phyloP scores from a whole-genome alignment of 2,329 filamentous ascomycete species.

The Clonostachys solani region DNA sequence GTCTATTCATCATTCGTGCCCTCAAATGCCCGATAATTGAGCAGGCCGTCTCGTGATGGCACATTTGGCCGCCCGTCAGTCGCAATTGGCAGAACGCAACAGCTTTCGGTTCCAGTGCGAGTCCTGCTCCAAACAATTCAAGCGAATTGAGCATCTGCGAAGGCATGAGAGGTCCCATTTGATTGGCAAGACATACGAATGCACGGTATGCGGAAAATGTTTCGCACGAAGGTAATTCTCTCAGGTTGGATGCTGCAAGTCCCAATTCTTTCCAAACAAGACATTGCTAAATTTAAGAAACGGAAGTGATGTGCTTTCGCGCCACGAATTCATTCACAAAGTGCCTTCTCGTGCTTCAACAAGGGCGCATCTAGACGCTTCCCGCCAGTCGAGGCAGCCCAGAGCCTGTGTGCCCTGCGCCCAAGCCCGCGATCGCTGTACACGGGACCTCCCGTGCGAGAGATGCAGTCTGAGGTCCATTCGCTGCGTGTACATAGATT shows the following conservation, averaged over 20 bases:
- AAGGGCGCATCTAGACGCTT: no score
- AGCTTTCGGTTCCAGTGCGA: background rate
- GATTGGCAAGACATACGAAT: conserved; percentile 5
- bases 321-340: conserved; percentile 1
- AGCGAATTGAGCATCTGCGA: conserved; percentile 10
- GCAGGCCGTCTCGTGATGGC: no score
- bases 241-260: background rate
- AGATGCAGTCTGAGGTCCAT: background rate
- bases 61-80: no score
- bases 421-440: background rate
- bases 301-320: conserved; percentile 3
- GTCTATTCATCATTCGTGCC: no score
- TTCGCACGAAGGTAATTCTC: conserved; percentile 10
- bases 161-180: conserved; percentile 10
- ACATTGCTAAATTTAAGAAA: background rate
- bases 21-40: no score
- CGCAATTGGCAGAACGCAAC: no score
- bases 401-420: conserved; percentile 1
- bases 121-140: conserved; percentile 5
- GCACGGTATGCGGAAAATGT: conserved; percentile 7
- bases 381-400: background rate
- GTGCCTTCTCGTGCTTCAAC: background rate
- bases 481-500: background rate
- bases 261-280: background rate
- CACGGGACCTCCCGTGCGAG: background rate